Evolutionary conservation across 2,329 filamentous ascomycete species (phyloP).

Genomic region (Xylariales sp.): DNA sequence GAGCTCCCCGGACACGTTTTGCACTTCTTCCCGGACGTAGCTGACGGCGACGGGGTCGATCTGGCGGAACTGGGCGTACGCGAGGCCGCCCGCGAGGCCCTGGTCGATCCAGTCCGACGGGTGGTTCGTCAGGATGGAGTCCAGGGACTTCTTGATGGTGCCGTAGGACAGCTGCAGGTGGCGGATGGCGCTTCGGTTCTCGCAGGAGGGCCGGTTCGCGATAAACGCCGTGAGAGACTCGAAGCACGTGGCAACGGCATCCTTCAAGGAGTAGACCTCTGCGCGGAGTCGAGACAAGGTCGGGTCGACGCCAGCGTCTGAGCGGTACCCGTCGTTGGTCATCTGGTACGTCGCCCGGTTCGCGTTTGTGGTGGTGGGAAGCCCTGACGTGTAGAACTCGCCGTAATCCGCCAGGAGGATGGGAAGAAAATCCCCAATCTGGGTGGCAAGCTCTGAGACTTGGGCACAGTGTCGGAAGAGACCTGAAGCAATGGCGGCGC

Average conservation of each 20-base stretch:
- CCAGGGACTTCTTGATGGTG: constrained; percentile 12
- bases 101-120: constrained; percentile 17
- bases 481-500: constrained; percentile 1
- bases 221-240: constrained; percentile 8
- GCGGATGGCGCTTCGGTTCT: neutral
- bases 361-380: neutral
- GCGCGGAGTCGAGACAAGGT: constrained; percentile 12
- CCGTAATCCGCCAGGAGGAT: constrained; percentile 16
- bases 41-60: constrained; percentile 17
- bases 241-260: constrained; percentile 15
- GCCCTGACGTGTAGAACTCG: constrained; percentile 11
- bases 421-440: constrained; percentile 16
- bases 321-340: neutral
- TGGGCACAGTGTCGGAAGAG: too few relatives aligned
- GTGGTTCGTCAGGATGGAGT: constrained; percentile 16
- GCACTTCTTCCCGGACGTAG: constrained; percentile 16
- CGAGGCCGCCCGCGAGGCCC: constrained; percentile 11
- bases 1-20: constrained; percentile 14
- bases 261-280: constrained; percentile 17
- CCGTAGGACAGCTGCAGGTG: constrained; percentile 8
- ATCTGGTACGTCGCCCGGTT: neutral
- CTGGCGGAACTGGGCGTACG: constrained; percentile 15
- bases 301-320: neutral
- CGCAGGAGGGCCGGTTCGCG: constrained; percentile 2
- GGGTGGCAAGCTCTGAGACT: constrained; percentile 5